Base-by-base conservation (phyloP, 495 filamentous ascomycete species). In the Aspergillus egyptiacus region DNA sequence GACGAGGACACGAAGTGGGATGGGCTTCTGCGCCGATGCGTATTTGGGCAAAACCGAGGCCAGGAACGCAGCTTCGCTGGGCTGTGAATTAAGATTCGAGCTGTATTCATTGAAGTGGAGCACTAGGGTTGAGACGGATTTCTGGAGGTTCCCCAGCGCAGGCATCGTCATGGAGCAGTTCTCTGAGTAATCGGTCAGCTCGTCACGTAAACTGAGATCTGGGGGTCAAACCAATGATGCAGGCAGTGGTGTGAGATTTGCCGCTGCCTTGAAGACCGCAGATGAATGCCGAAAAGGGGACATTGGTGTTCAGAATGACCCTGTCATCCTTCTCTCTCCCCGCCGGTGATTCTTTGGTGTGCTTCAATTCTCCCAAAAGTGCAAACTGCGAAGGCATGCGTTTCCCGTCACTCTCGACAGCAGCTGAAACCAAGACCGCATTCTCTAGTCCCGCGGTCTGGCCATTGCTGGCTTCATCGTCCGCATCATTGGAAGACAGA, bases 221-320 rank as follows among this genome's bases (percentile, higher is more conserved):
- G 8, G n/a, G 8, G 78, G 77, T n/a, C 74, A 71, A 0, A 91
- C 65, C 52, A 74, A 87, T 0, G 82, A 91, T 65, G 56, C 83
- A 87, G 0, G 83, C 79, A 11, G 87, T 61, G 0, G 83, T 87
- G 55, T 89, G 83, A 34, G 79, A 84, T 68, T 89, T 91, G 2
- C 86, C 87, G 36, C 80, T 83, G 0, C 85, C 86, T 59, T 90
- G 86, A 37, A 76, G 77, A 5, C 86, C 86, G 51, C 86, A 91
- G 37, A 91, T 84, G 61, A 90, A 90, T 82, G 79, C 73, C 19
- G 81, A 84, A 28, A 76, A 83, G 1, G 85, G 83, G 2, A 81
- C 72, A 54, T 89, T 88, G 50, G 50, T 75, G 53, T 88, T 87
- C 2, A 60, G 53, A 50, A 59, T 52, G 7, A 62, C 53, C 18